Percentiles rank a stretch among this genome's conserved stretches.
Evolutionary conservation across 345 rosid species (phyloP).

Genomic region (Gossypium thurberi): DNA sequence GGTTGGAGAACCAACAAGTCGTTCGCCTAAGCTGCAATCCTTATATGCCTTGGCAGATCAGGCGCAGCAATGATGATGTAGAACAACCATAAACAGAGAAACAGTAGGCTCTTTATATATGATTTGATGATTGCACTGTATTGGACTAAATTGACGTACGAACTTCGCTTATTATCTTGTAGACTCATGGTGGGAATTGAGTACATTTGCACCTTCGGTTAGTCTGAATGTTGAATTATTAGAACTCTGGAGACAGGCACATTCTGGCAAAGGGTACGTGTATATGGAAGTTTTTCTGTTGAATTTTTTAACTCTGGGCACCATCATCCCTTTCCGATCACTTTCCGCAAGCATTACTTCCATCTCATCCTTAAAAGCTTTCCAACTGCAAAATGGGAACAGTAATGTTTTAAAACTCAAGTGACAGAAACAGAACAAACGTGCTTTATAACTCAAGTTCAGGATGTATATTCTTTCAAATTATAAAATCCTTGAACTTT

Average conservation of each 20-base stretch:
- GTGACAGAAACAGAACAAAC: not conserved
- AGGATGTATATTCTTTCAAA: not conserved
- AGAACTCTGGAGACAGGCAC: constrained; percentile 59
- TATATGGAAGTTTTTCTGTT: constrained; percentile 85
- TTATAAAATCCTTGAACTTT: not conserved
- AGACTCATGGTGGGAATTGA: constrained; percentile 5
- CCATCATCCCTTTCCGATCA: constrained; percentile 74
- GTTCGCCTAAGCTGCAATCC: not conserved
- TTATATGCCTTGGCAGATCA: constrained; percentile 16
- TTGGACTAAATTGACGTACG: not conserved
- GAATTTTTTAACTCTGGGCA: constrained; percentile 72
- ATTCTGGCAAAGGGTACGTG: constrained; percentile 81
- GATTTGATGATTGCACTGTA: constrained; percentile 9
- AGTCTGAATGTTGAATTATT: constrained; percentile 36
- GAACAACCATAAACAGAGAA: not conserved
- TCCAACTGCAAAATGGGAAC: constrained; percentile 59
- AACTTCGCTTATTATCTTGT: constrained; percentile 10
- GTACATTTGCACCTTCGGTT: constrained; percentile 16
- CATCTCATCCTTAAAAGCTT: constrained; percentile 61
- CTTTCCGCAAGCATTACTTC: constrained; percentile 63
- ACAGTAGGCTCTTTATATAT: not conserved
- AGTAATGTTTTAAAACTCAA: not conserved
- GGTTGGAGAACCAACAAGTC: constrained; percentile 17
- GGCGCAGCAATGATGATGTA: not conserved
- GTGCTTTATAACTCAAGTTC: not conserved